Evolutionary conservation across 2,329 filamentous ascomycete genomes (phyloP).

Genomic region (Coleophoma eucalyptorum): DNA sequence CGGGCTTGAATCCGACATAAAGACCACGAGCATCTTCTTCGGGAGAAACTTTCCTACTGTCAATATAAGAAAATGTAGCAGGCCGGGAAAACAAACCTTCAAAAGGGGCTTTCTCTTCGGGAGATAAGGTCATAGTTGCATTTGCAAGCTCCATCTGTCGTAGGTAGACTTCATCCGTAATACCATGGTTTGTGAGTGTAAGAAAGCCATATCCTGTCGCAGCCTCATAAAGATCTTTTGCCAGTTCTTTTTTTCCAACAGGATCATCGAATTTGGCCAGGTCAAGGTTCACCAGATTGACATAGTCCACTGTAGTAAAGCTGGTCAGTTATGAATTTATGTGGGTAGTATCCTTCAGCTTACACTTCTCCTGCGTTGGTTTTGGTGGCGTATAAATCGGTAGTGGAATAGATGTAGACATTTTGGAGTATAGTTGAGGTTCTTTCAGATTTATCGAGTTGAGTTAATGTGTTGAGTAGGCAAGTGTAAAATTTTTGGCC

Average conservation of each 20-base stretch:
- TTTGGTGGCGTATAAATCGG: neutral
- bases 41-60: slow-evolving; percentile 13
- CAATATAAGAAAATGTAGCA: too few species aligned
- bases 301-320: slow-evolving; percentile 15
- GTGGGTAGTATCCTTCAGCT: neutral
- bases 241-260: slow-evolving; percentile 20
- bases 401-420: neutral
- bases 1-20: slow-evolving; percentile 26
- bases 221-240: slow-evolving; percentile 25
- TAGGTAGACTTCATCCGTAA: slow-evolving; percentile 21
- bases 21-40: slow-evolving; percentile 25
- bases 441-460: neutral
- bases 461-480: neutral
- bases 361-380: slow-evolving; percentile 2
- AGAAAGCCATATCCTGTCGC: slow-evolving; percentile 23
- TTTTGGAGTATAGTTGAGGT: neutral
- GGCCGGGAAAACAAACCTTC: slow-evolving; percentile 10
- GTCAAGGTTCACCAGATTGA: slow-evolving; percentile 23
- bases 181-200: slow-evolving; percentile 24
- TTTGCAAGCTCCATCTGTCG: slow-evolving; percentile 24
- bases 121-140: slow-evolving; percentile 22
- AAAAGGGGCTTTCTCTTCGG: slow-evolving; percentile 24
- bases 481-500: too few species aligned
- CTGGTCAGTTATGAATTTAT: neutral
- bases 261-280: slow-evolving; percentile 25